phyloP scores from a whole-genome alignment of 306 rosid species.

The Dicorynia guianensis region DNA sequence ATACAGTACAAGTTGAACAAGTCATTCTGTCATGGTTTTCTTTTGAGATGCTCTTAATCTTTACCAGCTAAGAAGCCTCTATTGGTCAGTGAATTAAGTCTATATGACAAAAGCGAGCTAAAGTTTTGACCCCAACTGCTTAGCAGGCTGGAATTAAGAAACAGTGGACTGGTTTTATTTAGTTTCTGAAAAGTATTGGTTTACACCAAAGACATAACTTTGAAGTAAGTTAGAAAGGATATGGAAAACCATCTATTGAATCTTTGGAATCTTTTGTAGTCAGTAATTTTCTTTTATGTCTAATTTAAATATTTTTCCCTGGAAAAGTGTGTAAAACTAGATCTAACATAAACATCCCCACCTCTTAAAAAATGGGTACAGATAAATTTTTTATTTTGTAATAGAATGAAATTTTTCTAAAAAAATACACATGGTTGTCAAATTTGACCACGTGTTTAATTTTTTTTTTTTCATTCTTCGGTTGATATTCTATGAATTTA shows the following conservation, averaged over 20 bases:
- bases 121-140: neutral
- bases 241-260: neutral
- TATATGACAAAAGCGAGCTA: neutral
- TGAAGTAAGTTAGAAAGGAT: neutral
- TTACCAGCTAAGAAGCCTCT: too few species aligned
- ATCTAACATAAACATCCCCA: neutral
- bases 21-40: conserved; percentile 22
- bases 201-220: neutral
- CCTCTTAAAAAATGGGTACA: neutral
- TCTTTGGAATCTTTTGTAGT: conserved; percentile 12
- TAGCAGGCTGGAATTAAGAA: conserved; percentile 2
- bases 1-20: conserved; percentile 25
- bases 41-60: neutral
- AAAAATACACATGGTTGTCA: neutral
- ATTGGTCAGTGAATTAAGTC: too few species aligned
- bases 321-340: too few species aligned
- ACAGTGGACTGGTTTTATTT: neutral
- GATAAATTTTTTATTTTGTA: neutral
- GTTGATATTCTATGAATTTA: neutral
- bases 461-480: neutral
- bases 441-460: neutral
- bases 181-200: neutral
- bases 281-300: neutral
- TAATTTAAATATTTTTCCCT: neutral
- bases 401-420: neutral